These are phyloP conservation scores for Aspergillus sclerotialis DNA, from an alignment of 2,329 filamentous ascomycete genomes.

Conservation along the genomic window DNA sequence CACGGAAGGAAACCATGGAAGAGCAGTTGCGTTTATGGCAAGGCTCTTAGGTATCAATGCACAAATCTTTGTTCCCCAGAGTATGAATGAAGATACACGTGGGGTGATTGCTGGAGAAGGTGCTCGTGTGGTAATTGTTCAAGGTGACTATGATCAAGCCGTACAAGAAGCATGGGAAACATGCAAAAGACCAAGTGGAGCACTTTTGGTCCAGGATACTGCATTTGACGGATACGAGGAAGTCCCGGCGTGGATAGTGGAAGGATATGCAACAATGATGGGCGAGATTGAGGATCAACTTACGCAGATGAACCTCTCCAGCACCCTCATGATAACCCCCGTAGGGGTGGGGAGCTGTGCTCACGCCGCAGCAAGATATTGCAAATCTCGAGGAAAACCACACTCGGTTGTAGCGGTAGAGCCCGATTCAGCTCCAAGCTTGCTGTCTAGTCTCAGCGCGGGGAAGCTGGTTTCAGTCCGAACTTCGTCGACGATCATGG, in stretches of 20 bases:
- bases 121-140: slow-evolving; percentile 49
- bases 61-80: slow-evolving; percentile 56
- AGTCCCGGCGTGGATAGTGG: slow-evolving; percentile 66
- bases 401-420: slow-evolving; percentile 60
- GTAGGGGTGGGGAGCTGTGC: slow-evolving; percentile 69
- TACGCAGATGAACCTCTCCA: slow-evolving; percentile 28
- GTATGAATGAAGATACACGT: slow-evolving; percentile 50
- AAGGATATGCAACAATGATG: slow-evolving; percentile 71
- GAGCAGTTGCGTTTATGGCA: slow-evolving; percentile 65
- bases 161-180: slow-evolving; percentile 45
- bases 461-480: slow-evolving; percentile 44
- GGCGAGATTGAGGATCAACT: slow-evolving; percentile 60
- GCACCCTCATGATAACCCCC: slow-evolving; percentile 53
- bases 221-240: slow-evolving; percentile 60
- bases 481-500: slow-evolving; percentile 63
- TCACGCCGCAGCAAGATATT: slow-evolving; percentile 61
- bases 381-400: slow-evolving; percentile 40
- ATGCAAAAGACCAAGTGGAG: slow-evolving; percentile 26
- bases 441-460: slow-evolving; percentile 42
- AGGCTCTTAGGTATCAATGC: slow-evolving; percentile 49
- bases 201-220: slow-evolving; percentile 62
- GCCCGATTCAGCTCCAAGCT: slow-evolving; percentile 55
- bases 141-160: slow-evolving; percentile 59
- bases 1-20: slow-evolving; percentile 71
- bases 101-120: slow-evolving; percentile 56